Evolutionary conservation across 2,329 filamentous ascomycete genomes (phyloP).

Genomic region (Pseudocercospora vitis): DNA sequence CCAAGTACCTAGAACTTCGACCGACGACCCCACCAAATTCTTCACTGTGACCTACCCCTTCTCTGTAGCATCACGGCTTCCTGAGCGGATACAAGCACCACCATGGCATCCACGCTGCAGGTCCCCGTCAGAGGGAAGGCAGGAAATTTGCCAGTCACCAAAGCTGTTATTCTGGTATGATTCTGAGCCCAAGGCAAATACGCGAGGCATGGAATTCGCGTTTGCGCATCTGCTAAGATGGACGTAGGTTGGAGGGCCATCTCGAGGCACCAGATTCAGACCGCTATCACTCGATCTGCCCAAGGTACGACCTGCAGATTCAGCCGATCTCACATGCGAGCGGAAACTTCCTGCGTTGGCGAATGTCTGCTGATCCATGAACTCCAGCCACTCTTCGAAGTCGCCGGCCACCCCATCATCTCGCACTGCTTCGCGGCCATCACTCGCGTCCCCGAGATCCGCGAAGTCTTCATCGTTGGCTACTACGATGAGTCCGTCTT

Average conservation of each 20-base stretch:
- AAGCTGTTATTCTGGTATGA: slow-evolving; percentile 88
- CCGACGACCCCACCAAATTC: too few species aligned
- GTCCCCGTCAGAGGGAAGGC: slow-evolving; percentile 35
- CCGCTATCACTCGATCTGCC: slow-evolving; percentile 93
- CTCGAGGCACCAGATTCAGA: slow-evolving; percentile 90
- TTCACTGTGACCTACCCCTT: too few species aligned
- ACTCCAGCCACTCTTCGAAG: slow-evolving; percentile 88
- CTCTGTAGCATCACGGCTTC: too few species aligned
- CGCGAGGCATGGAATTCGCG: background rate
- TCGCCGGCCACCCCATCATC: slow-evolving; percentile 97
- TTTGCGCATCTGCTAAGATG: background rate
- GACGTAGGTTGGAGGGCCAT: slow-evolving; percentile 83
- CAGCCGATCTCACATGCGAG: too few species aligned
- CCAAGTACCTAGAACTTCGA: too few species aligned
- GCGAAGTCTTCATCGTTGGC: slow-evolving; percentile 95
- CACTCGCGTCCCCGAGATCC: slow-evolving; percentile 84
- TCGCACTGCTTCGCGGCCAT: slow-evolving; percentile 95
- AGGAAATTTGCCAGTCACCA: slow-evolving; percentile 64
- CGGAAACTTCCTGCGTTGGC: too few species aligned
- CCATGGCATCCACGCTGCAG: slow-evolving; percentile 31
- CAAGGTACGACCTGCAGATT: slow-evolving; percentile 61
- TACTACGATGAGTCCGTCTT: slow-evolving; percentile 98
- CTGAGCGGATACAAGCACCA: too few species aligned
- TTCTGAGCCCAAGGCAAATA: background rate
- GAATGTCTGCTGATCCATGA: background rate